These are phyloP conservation scores for Wickerhamomyces canadensis DNA, from an alignment of 805 yeast species.

Conservation along the genomic window DNA sequence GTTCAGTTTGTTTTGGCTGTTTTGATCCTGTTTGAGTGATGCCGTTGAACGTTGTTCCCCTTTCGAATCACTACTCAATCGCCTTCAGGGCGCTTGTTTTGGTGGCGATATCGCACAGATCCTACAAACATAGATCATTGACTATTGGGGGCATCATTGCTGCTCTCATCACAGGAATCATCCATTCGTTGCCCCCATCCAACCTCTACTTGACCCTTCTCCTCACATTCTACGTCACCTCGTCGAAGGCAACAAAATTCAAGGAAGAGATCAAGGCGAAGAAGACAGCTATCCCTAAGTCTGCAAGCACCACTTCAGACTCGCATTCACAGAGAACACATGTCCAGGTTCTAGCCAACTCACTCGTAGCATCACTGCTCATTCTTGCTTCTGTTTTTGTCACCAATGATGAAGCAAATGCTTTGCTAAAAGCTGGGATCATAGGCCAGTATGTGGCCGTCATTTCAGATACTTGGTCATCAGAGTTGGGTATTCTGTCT, in stretches of 20 bases:
- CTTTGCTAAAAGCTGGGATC: constrained; percentile 21
- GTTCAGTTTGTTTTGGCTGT: too few species aligned
- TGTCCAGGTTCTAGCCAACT: constrained; percentile 37
- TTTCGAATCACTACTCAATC: constrained; percentile 5
- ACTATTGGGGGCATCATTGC: constrained; percentile 31
- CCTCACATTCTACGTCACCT: constrained; percentile 32
- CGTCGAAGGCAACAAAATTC: constrained; percentile 34
- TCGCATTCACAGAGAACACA: constrained; percentile 31
- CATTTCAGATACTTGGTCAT: constrained; percentile 42
- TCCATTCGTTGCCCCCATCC: constrained; percentile 34
- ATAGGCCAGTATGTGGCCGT: constrained; percentile 37
- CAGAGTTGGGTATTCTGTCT: constrained; percentile 40
- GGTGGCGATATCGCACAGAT: constrained; percentile 19
- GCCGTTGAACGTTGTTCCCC: not conserved
- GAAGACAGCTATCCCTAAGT: constrained; percentile 24
- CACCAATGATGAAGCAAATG: constrained; percentile 1
- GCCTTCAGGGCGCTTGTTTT: constrained; percentile 10
- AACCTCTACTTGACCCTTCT: constrained; percentile 29
- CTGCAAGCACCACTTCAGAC: constrained; percentile 9
- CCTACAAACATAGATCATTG: constrained; percentile 30
- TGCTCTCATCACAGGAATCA: constrained; percentile 32
- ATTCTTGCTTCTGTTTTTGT: constrained; percentile 23
- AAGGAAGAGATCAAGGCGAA: constrained; percentile 30
- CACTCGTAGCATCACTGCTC: constrained; percentile 31
- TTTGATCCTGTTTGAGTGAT: too few species aligned